Evolutionary conservation across 345 rosid species (phyloP), one percentile per base, ranked within the genome.

Genomic region (Boechera divaricarpa): DNA sequence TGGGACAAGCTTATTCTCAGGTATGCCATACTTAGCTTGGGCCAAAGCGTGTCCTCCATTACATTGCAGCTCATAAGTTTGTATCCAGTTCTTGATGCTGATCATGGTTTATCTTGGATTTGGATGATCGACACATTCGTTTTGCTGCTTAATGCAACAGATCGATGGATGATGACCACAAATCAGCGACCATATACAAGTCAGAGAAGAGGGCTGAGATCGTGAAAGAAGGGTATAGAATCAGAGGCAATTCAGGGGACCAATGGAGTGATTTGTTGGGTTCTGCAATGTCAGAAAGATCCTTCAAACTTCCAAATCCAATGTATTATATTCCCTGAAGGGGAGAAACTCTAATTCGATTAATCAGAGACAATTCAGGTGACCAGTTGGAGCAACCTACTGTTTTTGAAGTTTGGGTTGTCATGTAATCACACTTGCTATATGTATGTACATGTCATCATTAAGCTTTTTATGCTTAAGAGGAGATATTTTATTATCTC

Each of bases 191-290:
- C 8, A 59, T 59, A 15, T 94, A 77, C 80, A 94, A 94, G 76
- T 89, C 97, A 4, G 92, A 90, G 80, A 90, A 80, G 88, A 92
- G 98, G 78, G 82, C 73, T 39, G 88, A 85, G 82, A 89, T 92
- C 89, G 83, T 81, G 64, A 65, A 75, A 47, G 84, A 86, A 44
- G 97, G 97, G 67, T 92, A 80, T 44, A 78, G 96, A 73, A 87
- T 93, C 66, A 82, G 82, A 5, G 98, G 98, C 11, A 93, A 91
- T 70, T 90, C 91, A 2, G 97, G 98, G 13, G 98, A 94, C 49
- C 98, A 94, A 5, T 94, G 97, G 97, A 94, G 97, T 42, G 97
- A 94, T 78, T 74, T 94, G 70, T 76, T 93, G 72, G 96, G 94
- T 24, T 77, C 68, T 52, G 21, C 84, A 1, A 80, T 89, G 80